Evolutionary conservation across 495 filamentous ascomycete genomes (phyloP), one percentile per base, ranked within the genome.

Genomic region (Chaetomium fimeti): DNA sequence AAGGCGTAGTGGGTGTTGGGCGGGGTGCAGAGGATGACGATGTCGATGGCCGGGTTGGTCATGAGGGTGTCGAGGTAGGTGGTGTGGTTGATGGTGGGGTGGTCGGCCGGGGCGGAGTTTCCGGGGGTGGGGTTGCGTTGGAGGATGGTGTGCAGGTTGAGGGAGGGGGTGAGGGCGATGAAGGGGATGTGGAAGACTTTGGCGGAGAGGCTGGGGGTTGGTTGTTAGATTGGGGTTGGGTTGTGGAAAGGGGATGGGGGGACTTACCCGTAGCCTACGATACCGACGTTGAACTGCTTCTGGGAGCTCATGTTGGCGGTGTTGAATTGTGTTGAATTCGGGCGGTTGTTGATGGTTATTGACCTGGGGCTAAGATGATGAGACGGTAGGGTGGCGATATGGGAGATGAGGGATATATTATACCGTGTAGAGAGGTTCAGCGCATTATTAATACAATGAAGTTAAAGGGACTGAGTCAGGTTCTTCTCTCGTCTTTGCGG

Each of bases 141-240:
- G 43, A 94, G 86, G 67, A 96, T 84, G 60, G 89, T 85, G 68
- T 93, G 84, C 49, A 95, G 84, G 18, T 82, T 85, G 66, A 94
- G 80, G 40, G 83, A 77, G 27, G 88, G 79, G 1, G 87, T 84
- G 27, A 81, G 78, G 45, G 78, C 76, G 72, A 96, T 88, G 76
- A 94, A 89, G 62, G 92, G 92, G 75, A 96, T 93, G 77, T 96
- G 92, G 79, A 95, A 95, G 76, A 88, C 77, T 70, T 93, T 93
- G 68, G 92, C 91, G 49, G 91, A 93, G 77, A 93, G 79, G 71
- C 91, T 57, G 6, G 24, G 67, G 43, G 68, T 56, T 3, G 66
- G 65, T 66, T 65, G 54, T 66, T 22, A 22, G 42, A 1, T 18
- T 24, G 3, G 22, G n/a, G 32, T 2, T 53, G 5, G 29, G 1